Base-by-base conservation (phyloP, 768 basidiomycete genomes). In the Amanita rimosa region DNA sequence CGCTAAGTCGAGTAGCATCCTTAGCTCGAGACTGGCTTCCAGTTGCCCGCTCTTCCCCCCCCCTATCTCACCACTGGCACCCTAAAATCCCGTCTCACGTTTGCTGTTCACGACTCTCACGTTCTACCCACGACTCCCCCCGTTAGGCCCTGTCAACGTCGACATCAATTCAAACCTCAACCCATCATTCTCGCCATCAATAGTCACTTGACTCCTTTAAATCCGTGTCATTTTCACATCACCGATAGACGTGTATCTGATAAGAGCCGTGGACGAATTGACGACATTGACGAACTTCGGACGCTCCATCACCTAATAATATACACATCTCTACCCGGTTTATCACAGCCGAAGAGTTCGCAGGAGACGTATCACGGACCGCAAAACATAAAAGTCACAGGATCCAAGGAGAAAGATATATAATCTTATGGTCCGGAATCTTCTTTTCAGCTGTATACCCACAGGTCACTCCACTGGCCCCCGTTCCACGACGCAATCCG, bases 211-310 rank as follows among this genome's bases (percentile, higher is more conserved):
- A 27, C 41, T 27, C 40, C 22, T 41, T 24, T 41, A 41, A 8
- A 43, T 43, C 26, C 38, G 38, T 17, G 38, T 43, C 26, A 13
- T 43, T 43, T 26, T 27, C 41, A 43, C 41, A 43, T 27, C 41
- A 29, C 14, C 41, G 26, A 43, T 26, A 27, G 41, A 27, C 26
- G 26, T n/a, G 16, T 29, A 24, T 26, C n/a, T 16, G 41, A 43
- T 27, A 43, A 43, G 26, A 43, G 16, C 24, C 41, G 41, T 43
- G 41, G 41, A 43, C 26, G 24, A 41, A 41, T 27, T 41, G 40
- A 41, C 40, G 40, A 43, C 41, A 26, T 43, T 43, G 41, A 43
- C 41, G 41, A 43, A 43, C 41, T 43, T 43, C 3, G 24, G 27
- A 27, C 14, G 22, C n/a, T n/a, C 7, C 14, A 27, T 11, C 27